Base-by-base conservation (phyloP, 2,329 filamentous ascomycete species). In the Aureobasidium sp. region DNA sequence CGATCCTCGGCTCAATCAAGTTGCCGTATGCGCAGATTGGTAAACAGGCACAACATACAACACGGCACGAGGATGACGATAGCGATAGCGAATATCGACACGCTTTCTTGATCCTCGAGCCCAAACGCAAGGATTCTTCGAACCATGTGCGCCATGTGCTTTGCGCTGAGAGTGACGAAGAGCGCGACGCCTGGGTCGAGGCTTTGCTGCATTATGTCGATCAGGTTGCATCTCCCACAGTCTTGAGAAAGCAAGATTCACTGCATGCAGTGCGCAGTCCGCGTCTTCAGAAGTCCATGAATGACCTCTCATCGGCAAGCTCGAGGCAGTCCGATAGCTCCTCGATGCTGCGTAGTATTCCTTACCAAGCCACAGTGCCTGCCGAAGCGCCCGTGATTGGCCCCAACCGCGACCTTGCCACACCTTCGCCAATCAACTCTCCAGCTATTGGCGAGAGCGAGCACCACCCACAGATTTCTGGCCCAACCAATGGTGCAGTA, bases 31-130 rank as follows among this genome's bases (percentile, higher is more conserved):
- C 94, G 2, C 91, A 97, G 71, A 97, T 99, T 69, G 93, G 92
- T 60, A 96, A 95, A 72, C 94, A 97, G 72, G 89, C 89, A 1
- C 78, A 80, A 62, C 80, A 80, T 60, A 81, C 84, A 35, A 86
- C 88, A 15, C 40, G 33, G 19, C 35, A 49, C 17, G 84, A 87
- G 5, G 81, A 84, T 19, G 91, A 95, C 48, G 91, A 96, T 60
- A 77, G 85, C 52, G 94, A 97, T 64, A 95, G 95, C 70, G 91
- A 97, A 73, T 99, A 96, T 72, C 88, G 94, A 6, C 94, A 99
- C 75, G 94, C 94, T 0, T 99, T 99, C 76, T 79, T 97, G 49
- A 89, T 99, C 60, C 74, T 97, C 58, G 94, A 99, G 71, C 93
- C 93, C 1, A 99, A 99, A 78, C 91, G 91, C 74, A 97, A 96